Percentiles rank a stretch among this genome's conserved stretches.
These are phyloP conservation scores for Groenewaldozyma sp. DNA, from an alignment of 1,139 yeast genomes.

Conservation along the genomic window DNA sequence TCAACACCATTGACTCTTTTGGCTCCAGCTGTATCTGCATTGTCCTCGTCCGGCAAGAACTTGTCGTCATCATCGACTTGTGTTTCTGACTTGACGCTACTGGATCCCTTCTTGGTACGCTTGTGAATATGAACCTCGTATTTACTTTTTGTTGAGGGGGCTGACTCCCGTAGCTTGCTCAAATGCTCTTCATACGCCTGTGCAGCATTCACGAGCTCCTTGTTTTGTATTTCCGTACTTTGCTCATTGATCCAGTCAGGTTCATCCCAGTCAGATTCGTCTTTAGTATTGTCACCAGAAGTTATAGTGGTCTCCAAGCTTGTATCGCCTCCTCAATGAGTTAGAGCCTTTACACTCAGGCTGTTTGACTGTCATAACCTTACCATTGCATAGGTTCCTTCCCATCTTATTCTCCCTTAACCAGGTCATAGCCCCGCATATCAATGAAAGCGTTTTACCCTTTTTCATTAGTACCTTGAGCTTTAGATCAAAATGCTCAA, in stretches of 20 bases:
- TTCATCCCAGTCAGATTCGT: conserved; percentile 38
- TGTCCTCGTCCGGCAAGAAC: conserved; percentile 31
- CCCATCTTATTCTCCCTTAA: conserved; percentile 51
- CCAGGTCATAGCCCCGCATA: conserved; percentile 86
- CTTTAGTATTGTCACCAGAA: conserved; percentile 3
- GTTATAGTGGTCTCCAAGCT: too few relatives aligned
- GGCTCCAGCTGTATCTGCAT: conserved; percentile 5
- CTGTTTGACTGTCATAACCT: too few relatives aligned
- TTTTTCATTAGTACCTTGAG: background rate
- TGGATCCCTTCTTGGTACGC: too few relatives aligned
- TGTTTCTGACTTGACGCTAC: too few relatives aligned
- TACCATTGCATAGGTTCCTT: conserved; percentile 6
- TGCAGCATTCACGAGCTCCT: conserved; percentile 28
- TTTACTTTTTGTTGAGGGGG: conserved; percentile 13
- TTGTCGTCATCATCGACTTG: conserved; percentile 22
- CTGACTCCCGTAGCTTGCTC: conserved; percentile 21
- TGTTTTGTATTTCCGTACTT: conserved; percentile 19
- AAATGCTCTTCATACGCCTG: conserved; percentile 35
- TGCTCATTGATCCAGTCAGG: conserved; percentile 32
- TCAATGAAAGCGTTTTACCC: conserved; percentile 81
- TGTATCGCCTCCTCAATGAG: conserved; percentile 7
- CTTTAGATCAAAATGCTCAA: conserved; percentile 6
- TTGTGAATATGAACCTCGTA: conserved; percentile 1
- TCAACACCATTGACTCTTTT: conserved; percentile 14
- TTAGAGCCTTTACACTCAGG: too few relatives aligned